phyloP scores from a whole-genome alignment of 345 rosid species.

The Salix brachista region DNA sequence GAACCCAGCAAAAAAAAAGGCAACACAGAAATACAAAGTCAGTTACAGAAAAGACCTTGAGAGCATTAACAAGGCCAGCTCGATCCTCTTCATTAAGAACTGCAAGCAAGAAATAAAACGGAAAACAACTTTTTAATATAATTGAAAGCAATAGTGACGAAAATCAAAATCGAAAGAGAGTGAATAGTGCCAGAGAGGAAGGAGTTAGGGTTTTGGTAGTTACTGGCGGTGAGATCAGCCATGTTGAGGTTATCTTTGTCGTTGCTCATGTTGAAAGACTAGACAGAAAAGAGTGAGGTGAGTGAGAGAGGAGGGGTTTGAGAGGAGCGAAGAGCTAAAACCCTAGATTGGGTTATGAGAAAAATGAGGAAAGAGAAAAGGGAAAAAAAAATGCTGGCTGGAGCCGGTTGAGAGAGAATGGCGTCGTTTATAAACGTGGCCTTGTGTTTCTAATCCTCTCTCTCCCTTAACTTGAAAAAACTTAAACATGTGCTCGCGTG shows the following conservation, averaged over 20 bases:
- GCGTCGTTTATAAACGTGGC: neutral
- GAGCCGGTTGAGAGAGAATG: neutral
- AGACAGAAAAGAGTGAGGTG: slow-evolving; percentile 1
- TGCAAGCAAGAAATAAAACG: slow-evolving; percentile 6
- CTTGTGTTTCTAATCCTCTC: neutral
- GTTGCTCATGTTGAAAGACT: slow-evolving; percentile 47
- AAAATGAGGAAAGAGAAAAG: neutral
- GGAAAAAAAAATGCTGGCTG: neutral
- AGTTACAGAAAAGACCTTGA: slow-evolving; percentile 52
- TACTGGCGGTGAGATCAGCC: slow-evolving; percentile 75
- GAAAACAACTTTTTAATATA: neutral
- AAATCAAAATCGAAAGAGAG: neutral
- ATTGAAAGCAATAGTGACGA: neutral
- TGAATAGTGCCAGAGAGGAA: neutral
- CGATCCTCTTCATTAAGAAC: slow-evolving; percentile 72
- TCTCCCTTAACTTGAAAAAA: neutral
- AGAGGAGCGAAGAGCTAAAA: slow-evolving; percentile 31
- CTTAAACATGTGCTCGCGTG: neutral
- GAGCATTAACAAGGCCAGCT: slow-evolving; percentile 70
- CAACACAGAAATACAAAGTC: neutral
- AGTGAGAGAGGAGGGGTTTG: neutral
- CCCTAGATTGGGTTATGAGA: slow-evolving; percentile 42
- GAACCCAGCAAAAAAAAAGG: neutral
- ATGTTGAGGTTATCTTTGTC: slow-evolving; percentile 58
- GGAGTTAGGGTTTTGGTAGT: neutral